Conservation (phyloP, 495 filamentous ascomycete genomes). For the Neurospora cerealis region DNA sequence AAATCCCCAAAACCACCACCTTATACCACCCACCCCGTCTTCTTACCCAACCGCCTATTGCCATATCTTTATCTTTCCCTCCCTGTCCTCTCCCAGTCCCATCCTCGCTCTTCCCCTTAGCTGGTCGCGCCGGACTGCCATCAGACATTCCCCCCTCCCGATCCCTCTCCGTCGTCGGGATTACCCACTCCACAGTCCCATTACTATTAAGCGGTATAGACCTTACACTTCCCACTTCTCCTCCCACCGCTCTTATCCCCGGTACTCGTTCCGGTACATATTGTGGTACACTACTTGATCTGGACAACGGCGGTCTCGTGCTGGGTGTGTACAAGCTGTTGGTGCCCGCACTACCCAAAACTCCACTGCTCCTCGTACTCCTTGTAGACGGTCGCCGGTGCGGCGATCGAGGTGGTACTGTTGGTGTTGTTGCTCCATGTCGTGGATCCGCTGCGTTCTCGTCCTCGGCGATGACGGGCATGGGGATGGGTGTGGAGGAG, state of each 20-base stretch:
- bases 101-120: neutral
- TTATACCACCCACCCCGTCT: slow-evolving; percentile 33
- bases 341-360: neutral
- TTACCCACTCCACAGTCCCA: neutral
- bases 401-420: neutral
- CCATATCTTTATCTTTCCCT: neutral
- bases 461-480: neutral
- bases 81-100: neutral
- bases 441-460: neutral
- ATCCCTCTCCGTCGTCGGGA: neutral
- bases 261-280: neutral
- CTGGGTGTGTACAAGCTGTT: neutral
- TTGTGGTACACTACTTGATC: neutral
- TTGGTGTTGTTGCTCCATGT: neutral
- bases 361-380: neutral
- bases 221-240: neutral
- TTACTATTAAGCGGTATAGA: neutral
- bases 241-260: neutral
- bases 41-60: neutral
- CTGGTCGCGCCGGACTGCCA: neutral
- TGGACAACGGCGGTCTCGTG: neutral
- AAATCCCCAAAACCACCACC: slow-evolving; percentile 15
- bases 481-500: neutral
- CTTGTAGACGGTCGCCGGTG: neutral
- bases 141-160: neutral